These are phyloP conservation scores for Glycine soja DNA, from an alignment of 306 rosid genomes.

Conservation along the genomic window DNA sequence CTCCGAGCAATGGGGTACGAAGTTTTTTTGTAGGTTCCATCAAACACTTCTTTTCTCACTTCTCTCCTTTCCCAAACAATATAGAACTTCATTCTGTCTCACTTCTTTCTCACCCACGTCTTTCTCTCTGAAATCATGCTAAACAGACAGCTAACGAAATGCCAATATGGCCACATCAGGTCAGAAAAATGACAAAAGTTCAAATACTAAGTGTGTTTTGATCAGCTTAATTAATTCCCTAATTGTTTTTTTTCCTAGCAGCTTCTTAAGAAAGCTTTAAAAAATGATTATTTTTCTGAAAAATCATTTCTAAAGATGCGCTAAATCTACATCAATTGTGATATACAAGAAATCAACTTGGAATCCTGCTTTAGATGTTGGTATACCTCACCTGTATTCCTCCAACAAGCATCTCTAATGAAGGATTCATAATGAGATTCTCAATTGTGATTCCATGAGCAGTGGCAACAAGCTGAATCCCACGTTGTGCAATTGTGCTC, in stretches of 20 bases:
- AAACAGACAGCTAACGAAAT: not conserved
- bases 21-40: no score
- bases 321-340: conserved; percentile 5
- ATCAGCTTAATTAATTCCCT: not conserved
- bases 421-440: conserved; percentile 91
- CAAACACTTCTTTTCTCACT: no score
- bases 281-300: not conserved
- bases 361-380: conserved; percentile 15
- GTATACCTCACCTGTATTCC: conserved; percentile 82
- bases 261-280: not conserved
- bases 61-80: no score
- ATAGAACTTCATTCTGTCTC: no score
- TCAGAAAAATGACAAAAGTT: conserved; percentile 31
- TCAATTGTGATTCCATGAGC: conserved; percentile 98
- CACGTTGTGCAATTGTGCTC: conserved; percentile 96
- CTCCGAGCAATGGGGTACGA: no score
- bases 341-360: conserved; percentile 29
- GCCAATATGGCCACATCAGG: not conserved
- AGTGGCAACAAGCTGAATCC: conserved; percentile 97
- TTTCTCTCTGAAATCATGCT: no score
- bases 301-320: not conserved
- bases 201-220: not conserved
- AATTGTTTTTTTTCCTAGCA: not conserved
- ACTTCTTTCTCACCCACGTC: no score
- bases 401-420: conserved; percentile 96